Evolutionary conservation across 352 stramenopile species (phyloP).

Genomic region (Ophiocytium majus): DNA sequence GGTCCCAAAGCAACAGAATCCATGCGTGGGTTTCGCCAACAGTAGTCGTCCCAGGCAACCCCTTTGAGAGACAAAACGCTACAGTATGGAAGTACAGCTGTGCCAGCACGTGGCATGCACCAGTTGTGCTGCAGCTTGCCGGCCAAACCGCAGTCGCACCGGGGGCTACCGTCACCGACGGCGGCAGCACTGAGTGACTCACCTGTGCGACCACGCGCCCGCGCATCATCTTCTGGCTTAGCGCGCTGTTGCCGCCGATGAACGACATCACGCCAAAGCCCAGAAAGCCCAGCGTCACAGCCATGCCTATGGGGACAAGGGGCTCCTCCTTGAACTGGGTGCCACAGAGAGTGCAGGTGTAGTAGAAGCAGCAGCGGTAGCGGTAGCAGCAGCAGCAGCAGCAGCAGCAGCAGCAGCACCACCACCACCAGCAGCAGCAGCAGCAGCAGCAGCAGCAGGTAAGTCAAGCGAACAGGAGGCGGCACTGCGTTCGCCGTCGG

Average conservation of each 20-base stretch:
- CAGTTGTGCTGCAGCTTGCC: no score
- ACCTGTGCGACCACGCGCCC: constrained; percentile 16
- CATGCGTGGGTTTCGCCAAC: no score
- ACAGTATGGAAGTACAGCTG: no score
- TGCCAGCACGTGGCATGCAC: no score
- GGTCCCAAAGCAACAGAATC: no score
- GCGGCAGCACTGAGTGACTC: no score
- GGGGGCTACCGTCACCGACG: no score
- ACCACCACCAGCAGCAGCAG: no score
- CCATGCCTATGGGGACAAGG: constrained; percentile 3
- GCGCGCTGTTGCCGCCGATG: not conserved
- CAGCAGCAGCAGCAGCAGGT: not conserved
- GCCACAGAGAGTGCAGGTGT: not conserved
- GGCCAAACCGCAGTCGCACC: no score
- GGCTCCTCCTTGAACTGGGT: constrained; percentile 27
- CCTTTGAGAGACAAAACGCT: no score
- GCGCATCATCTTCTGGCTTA: constrained; percentile 11
- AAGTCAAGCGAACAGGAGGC: not conserved
- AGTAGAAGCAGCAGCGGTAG: not conserved
- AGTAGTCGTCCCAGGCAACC: no score
- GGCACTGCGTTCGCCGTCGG: not conserved
- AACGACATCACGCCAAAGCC: not conserved
- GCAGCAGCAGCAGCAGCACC: not conserved
- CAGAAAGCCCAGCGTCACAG: constrained; percentile 13
- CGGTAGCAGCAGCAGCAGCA: not conserved